Evolutionary conservation across 352 stramenopile genomes (phyloP), one percentile per base, ranked within the genome.

Genomic region (Pythium chondricola): DNA sequence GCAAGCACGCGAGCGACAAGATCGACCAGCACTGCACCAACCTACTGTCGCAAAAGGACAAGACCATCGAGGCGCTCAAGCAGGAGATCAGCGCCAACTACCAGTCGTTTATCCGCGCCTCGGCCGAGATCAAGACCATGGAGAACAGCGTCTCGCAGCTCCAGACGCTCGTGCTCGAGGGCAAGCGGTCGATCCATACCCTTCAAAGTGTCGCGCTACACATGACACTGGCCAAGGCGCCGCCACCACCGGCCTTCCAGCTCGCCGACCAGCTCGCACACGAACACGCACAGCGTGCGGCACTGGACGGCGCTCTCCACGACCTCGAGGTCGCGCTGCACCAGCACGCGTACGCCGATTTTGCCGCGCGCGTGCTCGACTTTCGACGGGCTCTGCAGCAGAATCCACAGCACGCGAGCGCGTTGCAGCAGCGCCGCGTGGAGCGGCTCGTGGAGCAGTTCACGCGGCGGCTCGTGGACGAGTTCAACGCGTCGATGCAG

Each of bases 91-190:
- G 76, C 30, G 69, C 67, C 11, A 90, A 87, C 52, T 90, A 93
- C 60, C 77, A 68, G 14, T 84, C 81, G 9, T 93, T 93, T 50
- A 88, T 93, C 24, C 65, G 61, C 4, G 76, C 78, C 8, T 72
- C 76, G 7, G 56, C 66, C 3, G 78, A 93, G 56, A 90, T 88
- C 40, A 87, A 88, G 52, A 81, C 59, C 6, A 90, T 93, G 74
- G 81, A 93, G 36, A 90, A 88, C 51, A 89, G 77, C 42, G 77
- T 93, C 6, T 88, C 75, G 35, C 72, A 88, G 47, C 63, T 93
- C 33, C 88, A 90, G 52, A 55, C 71, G 11, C 60, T 88, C 20
- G 71, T 93, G 6, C 20, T 88, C 20, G 76, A 93, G 26, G 88
- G 78, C 57, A 87, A 84, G 51, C 65, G 79, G 11, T 86, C 76